A percentile compares a stretch with the other conserved stretches of the same genome.
Conservation (phyloP, 2,329 filamentous ascomycete genomes). For the Aphanocladium album region DNA sequence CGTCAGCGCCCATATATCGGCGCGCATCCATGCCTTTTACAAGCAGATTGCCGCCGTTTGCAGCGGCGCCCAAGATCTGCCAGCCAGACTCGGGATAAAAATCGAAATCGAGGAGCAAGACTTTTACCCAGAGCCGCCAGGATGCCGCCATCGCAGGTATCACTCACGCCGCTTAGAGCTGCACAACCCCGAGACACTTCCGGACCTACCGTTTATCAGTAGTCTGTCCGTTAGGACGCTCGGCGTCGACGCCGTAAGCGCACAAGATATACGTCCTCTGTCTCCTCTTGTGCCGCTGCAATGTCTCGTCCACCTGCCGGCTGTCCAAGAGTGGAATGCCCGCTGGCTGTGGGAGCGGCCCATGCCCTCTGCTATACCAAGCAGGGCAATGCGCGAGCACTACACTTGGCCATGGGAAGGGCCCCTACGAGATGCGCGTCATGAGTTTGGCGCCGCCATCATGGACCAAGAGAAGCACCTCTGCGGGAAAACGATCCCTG, state of each 20-base stretch:
- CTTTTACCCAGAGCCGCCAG: constrained; percentile 1
- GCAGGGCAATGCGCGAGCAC: constrained; percentile 13
- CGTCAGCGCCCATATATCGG: constrained; percentile 16
- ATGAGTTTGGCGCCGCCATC: constrained; percentile 21
- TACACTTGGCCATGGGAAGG: constrained; percentile 21
- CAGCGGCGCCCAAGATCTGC: neutral
- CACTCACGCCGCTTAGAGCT: constrained; percentile 18
- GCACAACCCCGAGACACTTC: constrained; percentile 17
- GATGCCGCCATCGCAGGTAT: constrained; percentile 16
- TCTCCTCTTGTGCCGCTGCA: constrained; percentile 20
- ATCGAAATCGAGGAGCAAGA: constrained; percentile 13
- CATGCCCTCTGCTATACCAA: constrained; percentile 13
- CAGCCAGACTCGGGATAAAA: neutral
- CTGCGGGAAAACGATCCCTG: constrained; percentile 10
- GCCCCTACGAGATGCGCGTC: constrained; percentile 22
- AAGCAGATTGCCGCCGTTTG: constrained; percentile 14
- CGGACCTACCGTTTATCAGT: constrained; percentile 16
- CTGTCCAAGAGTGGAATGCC: constrained; percentile 15
- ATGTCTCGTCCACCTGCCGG: constrained; percentile 19
- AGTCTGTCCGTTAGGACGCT: constrained; percentile 10
- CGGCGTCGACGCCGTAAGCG: neutral
- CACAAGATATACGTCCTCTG: constrained; percentile 17
- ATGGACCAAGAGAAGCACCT: constrained; percentile 4
- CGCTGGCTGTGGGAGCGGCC: constrained; percentile 22
- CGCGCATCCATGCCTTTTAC: constrained; percentile 15